Evolutionary conservation across 1,139 yeast species (phyloP).

Genomic region (Candida sp.): DNA sequence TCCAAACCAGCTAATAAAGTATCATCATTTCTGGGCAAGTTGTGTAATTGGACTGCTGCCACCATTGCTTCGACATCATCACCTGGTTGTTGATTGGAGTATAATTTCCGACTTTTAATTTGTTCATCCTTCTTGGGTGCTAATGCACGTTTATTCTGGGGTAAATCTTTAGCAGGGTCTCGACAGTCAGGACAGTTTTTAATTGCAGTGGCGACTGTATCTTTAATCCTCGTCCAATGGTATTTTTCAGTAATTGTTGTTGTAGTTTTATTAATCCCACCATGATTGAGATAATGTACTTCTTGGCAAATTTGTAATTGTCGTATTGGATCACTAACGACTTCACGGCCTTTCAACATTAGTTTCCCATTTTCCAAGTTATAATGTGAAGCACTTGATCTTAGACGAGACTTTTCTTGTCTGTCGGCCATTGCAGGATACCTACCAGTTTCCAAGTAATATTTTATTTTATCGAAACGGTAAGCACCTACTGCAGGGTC

Average conservation of each 20-base stretch:
- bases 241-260: constrained; percentile 72
- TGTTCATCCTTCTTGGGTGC: constrained; percentile 18
- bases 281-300: constrained; percentile 66
- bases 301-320: constrained; percentile 77
- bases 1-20: constrained; percentile 37
- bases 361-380: constrained; percentile 67
- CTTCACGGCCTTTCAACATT: constrained; percentile 77
- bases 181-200: constrained; percentile 76
- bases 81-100: constrained; percentile 4
- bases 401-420: constrained; percentile 77
- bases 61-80: constrained; percentile 36
- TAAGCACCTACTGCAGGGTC: constrained; percentile 54
- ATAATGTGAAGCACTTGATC: constrained; percentile 83
- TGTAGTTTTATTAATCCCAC: constrained; percentile 91
- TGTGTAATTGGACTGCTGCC: constrained; percentile 31
- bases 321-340: constrained; percentile 67
- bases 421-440: constrained; percentile 84
- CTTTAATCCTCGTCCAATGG: constrained; percentile 91
- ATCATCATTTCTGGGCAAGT: constrained; percentile 29
- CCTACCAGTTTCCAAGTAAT: constrained; percentile 77
- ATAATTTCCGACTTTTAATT: constrained; percentile 2
- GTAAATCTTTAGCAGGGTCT: constrained; percentile 31
- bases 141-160: constrained; percentile 23
- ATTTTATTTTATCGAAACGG: constrained; percentile 75
- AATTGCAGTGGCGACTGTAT: constrained; percentile 79